Evolutionary conservation across 306 rosid species (phyloP), one percentile per base, ranked within the genome.

Genomic region (Rubus idaeus): DNA sequence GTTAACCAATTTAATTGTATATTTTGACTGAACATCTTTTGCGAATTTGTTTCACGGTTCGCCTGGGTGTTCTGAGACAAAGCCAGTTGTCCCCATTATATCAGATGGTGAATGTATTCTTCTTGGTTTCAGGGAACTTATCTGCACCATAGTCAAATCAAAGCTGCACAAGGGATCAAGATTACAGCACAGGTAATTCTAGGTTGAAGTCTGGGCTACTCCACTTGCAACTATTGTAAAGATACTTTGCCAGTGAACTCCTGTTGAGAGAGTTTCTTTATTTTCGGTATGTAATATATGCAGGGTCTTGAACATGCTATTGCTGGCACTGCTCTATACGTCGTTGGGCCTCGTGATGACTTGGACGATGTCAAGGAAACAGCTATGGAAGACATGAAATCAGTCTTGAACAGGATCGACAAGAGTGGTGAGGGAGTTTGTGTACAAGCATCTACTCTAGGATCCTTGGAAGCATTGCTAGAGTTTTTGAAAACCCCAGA

Each of bases 101-200:
- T 30, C 71, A 55, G 71, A 50, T 71, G 12, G n/a, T 68, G 61
- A 64, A 76, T 18, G 56, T 23, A 3, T 79, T 69, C 68, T 77
- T 82, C 68, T 39, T 78, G 46, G 75, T 90, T 85, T 83, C 90
- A 95, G 99, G 99, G 99, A 58, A 84, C 97, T 17, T 95, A 89
- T 84, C 70, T 87, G 71, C 98, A 95, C 82, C 97, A 95, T 81
- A 92, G 90, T 86, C 81, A 92, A 89, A 95, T 92, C 88, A 95
- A 95, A 89, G 99, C 98, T 86, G 97, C 99, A 18, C 93, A 90
- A 89, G 99, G 99, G 70, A 95, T 95, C 76, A 95, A 92, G 84
- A 95, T 95, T 76, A 82, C 98, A 56, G 98, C 93, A 53, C 98
- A 92, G 97, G 99, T 95, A 85, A 82, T 77, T 83, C 37, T 79